phyloP scores from a whole-genome alignment of 768 basidiomycete genomes.

The Podaxis rugospora region DNA sequence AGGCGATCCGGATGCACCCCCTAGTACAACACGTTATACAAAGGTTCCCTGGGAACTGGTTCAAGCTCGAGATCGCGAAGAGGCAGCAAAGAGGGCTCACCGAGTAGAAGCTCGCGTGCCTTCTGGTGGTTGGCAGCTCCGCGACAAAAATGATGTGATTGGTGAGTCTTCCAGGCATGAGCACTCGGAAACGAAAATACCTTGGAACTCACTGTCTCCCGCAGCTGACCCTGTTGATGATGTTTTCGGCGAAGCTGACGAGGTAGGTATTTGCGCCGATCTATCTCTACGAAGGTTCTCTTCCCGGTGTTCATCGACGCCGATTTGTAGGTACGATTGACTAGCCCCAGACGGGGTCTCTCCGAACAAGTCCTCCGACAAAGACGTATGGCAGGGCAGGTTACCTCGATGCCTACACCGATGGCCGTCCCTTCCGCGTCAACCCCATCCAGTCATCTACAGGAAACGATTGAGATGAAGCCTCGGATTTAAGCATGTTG shows the following conservation, averaged over 20 bases:
- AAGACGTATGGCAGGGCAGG: conserved; percentile 10
- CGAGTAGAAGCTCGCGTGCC: conserved; percentile 18
- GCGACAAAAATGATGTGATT: conserved; percentile 47
- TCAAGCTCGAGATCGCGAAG: conserved; percentile 33
- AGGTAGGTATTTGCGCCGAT: conserved; percentile 18
- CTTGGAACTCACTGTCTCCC: conserved; percentile 1
- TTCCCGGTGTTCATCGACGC: conserved; percentile 5
- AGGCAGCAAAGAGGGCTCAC: conserved; percentile 19
- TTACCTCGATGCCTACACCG: conserved; percentile 9
- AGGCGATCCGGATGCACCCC: conserved; percentile 52
- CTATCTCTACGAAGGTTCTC: conserved; percentile 2
- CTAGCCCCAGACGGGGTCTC: conserved; percentile 26
- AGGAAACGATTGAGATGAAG: conserved; percentile 31
- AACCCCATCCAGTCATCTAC: conserved; percentile 13
- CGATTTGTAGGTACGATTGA: conserved; percentile 28
- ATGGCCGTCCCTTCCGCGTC: not conserved
- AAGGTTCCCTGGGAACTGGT: conserved; percentile 70
- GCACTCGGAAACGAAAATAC: not conserved
- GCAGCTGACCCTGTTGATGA: conserved; percentile 31
- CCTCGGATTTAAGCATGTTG: conserved; percentile 17
- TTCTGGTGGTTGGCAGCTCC: conserved; percentile 47
- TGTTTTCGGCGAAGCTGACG: conserved; percentile 39
- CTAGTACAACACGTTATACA: conserved; percentile 58
- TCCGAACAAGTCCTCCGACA: conserved; percentile 18
- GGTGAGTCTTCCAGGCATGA: conserved; percentile 27